Base-by-base conservation (phyloP, 176 grass and related monocot genomes). In the Aegilops bicornis region DNA sequence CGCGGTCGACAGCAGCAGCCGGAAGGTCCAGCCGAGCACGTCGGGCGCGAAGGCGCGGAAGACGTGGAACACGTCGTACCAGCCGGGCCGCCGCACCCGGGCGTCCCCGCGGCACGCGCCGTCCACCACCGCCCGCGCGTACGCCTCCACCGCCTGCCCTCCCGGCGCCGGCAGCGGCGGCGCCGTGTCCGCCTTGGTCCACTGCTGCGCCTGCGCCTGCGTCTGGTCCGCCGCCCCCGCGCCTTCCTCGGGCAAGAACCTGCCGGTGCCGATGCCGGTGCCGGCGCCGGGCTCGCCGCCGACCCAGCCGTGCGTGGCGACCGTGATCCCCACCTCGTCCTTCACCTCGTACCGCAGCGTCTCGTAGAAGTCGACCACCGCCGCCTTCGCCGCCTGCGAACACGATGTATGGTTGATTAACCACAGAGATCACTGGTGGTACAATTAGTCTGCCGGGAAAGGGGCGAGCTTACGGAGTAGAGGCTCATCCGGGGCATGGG, bases 401-500 rank as follows among this genome's bases (percentile, higher is more conserved):
- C 30, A 36, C 16, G 5, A 5, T 1, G 25, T 27, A 27, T 27
- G 47, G 6, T 17, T 52, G 5, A 14, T 36, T 42, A 5, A 60
- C 71, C 24, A 32, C 24, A 23, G 17, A 13, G 20, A 13, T 42
- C n/a, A 72, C 36, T 7, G 10, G 11, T 0, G 20, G 22, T 59
- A 1, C 9, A 14, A 7, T 6, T 42, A 0, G 1, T 14, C 10
- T 2, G 10, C 1, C 4, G 0, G 69, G 5, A 2, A 0, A 11
- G 33, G 16, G 32, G 33, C 29, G 14, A 2, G 19, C 88, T 87
- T 48, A 98, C 95, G 19, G 93, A 94, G 86, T 95, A 95, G 33
- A 98, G 77, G 86, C 91, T 93, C 95, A 95, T 98, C 77, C 89
- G 65, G 69, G 95, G 95, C 93, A 98, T 95, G 10, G 95, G 95